Conservation (phyloP, 495 filamentous ascomycete genomes). For the Chlorociboria aeruginascens region DNA sequence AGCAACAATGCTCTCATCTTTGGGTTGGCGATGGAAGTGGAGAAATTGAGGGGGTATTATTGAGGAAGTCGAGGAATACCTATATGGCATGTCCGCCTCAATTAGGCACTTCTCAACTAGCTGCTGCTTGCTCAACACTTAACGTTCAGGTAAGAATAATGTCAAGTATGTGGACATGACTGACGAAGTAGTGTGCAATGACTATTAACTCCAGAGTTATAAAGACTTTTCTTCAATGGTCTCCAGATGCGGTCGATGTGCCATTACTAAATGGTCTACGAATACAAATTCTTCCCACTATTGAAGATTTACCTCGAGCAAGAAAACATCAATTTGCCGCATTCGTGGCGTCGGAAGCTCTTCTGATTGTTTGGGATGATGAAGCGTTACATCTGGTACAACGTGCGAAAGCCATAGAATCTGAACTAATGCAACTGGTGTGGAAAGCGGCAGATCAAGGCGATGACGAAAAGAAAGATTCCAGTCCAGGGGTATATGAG, state of each 20-base stretch:
- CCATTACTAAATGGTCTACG: conserved; percentile 62
- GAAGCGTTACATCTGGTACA: conserved; percentile 55
- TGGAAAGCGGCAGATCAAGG: conserved; percentile 44
- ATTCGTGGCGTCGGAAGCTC: conserved; percentile 54
- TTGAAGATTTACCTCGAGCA: conserved; percentile 53
- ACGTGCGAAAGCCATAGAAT: conserved; percentile 56
- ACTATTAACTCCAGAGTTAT: conserved; percentile 67
- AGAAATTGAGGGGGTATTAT: conserved; percentile 56
- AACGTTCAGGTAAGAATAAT: conserved; percentile 48
- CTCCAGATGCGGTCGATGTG: conserved; percentile 60
- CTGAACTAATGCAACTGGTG: conserved; percentile 61
- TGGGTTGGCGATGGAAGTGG: conserved; percentile 59
- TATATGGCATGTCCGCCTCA: conserved; percentile 61
- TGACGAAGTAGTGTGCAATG: conserved; percentile 51
- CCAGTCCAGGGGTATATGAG: conserved; percentile 33
- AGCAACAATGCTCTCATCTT: conserved; percentile 58
- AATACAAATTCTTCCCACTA: conserved; percentile 59
- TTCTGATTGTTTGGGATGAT: conserved; percentile 69
- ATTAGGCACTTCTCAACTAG: conserved; percentile 44
- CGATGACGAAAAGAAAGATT: conserved; percentile 38
- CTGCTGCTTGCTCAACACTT: conserved; percentile 48
- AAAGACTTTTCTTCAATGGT: conserved; percentile 61
- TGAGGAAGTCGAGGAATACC: conserved; percentile 50
- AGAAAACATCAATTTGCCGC: conserved; percentile 67
- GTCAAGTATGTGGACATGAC: neutral